Percentiles rank a stretch among this genome's conserved stretches.
phyloP scores from a whole-genome alignment of 306 rosid genomes.

The Benincasa hispida region DNA sequence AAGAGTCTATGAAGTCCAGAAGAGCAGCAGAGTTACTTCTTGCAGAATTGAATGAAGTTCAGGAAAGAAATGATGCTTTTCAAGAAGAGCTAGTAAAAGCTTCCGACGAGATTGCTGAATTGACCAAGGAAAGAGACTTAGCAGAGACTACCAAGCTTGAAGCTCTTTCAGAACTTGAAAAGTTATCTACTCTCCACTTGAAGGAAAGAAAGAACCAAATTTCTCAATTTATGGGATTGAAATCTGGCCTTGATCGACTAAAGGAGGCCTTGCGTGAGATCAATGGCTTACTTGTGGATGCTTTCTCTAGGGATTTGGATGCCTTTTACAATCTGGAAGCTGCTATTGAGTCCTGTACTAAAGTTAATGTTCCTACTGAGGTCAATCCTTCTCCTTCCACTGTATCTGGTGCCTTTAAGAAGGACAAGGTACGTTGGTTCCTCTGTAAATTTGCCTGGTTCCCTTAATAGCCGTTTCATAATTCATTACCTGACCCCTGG shows the following conservation, averaged over 20 bases:
- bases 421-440: constrained; percentile 38
- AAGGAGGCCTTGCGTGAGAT: constrained; percentile 48
- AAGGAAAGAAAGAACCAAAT: constrained; percentile 41
- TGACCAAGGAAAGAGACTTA: constrained; percentile 52
- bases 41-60: constrained; percentile 92
- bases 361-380: constrained; percentile 24
- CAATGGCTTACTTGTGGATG: constrained; percentile 31
- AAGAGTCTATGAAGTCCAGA: constrained; percentile 66
- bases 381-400: constrained; percentile 22
- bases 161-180: constrained; percentile 54
- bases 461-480: neutral
- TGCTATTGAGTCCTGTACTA: constrained; percentile 41
- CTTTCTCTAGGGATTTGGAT: constrained; percentile 44
- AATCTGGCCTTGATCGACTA: constrained; percentile 50
- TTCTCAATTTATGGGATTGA: constrained; percentile 48
- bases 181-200: constrained; percentile 35
- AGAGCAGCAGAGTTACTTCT: constrained; percentile 86
- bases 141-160: constrained; percentile 58
- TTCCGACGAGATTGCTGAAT: constrained; percentile 42
- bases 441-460: neutral
- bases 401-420: constrained; percentile 22
- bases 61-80: constrained; percentile 88
- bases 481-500: neutral
- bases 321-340: constrained; percentile 44
- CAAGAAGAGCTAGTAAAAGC: constrained; percentile 73